phyloP scores from a whole-genome alignment of 2,329 filamentous ascomycete genomes.

The Hypoxylon sp. region DNA sequence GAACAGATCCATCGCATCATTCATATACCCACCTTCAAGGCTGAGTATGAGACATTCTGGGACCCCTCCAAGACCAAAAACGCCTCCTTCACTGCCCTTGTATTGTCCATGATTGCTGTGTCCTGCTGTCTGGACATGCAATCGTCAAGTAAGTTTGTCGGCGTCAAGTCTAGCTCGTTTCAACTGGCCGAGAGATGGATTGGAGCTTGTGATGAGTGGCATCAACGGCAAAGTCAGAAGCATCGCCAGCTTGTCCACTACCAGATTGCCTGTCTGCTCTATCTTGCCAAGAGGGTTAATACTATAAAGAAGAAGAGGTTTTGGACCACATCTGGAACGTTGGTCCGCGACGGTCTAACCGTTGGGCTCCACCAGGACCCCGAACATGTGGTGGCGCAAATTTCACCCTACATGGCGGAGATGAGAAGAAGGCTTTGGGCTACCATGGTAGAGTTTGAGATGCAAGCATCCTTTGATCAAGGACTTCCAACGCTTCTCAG shows the following conservation, averaged over 20 bases:
- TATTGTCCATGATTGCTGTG: slow-evolving; percentile 69
- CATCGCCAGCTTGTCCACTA: slow-evolving; percentile 68
- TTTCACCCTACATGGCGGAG: slow-evolving; percentile 68
- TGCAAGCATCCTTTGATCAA: slow-evolving; percentile 69
- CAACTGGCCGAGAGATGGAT: slow-evolving; percentile 65
- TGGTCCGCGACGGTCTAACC: slow-evolving; percentile 66
- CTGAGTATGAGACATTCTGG: slow-evolving; percentile 66
- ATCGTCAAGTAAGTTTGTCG: slow-evolving; percentile 62
- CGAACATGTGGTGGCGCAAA: slow-evolving; percentile 61
- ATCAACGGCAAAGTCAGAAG: slow-evolving; percentile 65
- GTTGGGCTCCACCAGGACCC: slow-evolving; percentile 68
- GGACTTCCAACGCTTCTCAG: slow-evolving; percentile 66
- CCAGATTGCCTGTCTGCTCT: slow-evolving; percentile 67
- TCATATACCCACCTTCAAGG: slow-evolving; percentile 66
- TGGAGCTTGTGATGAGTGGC: slow-evolving; percentile 63
- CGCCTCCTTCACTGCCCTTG: slow-evolving; percentile 64
- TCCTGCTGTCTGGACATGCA: slow-evolving; percentile 65
- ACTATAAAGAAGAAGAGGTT: slow-evolving; percentile 72
- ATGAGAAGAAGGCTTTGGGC: slow-evolving; percentile 69
- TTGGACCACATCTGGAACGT: slow-evolving; percentile 64
- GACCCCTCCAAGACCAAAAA: slow-evolving; percentile 54
- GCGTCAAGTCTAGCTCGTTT: slow-evolving; percentile 65
- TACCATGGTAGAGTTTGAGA: slow-evolving; percentile 68
- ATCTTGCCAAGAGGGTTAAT: slow-evolving; percentile 68
- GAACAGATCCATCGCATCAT: slow-evolving; percentile 66